Evolutionary conservation across 306 rosid genomes (phyloP), one percentile per base, ranked within the genome.

Genomic region (Benincasa hispida): DNA sequence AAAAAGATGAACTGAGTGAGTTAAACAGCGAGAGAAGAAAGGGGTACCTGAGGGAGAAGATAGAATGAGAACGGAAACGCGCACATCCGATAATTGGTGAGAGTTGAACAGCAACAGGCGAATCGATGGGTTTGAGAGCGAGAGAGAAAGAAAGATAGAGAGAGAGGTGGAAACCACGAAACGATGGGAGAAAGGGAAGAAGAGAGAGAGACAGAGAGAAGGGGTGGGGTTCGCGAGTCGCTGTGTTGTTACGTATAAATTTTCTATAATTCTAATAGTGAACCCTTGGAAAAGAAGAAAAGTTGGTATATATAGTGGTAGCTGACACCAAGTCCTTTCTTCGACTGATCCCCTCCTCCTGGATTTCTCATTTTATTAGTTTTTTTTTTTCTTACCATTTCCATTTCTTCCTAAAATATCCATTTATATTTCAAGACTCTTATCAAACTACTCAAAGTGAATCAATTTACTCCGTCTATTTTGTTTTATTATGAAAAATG

Each of bases 31-130:
- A 12, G 42, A 72, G n/a, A 48, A 11, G 74, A 15, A 42, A 0
- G 30, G 39, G 32, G 2, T 81, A 91, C 96, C 93, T 75, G 90
- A 84, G 85, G 82, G 88, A 83, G 89, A 83, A 86, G 91, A 84
- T 76, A 72, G 80, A 75, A 56, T 72, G 81, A 45, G 72, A 82
- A 75, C 45, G 79, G 81, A 84, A 61, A 84, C 81, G 70, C 35
- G 88, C 83, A 87, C 96, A 90, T 92, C 89, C 88, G 90, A 82
- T 50, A 86, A 77, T 73, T 37, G 72, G 78, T 67, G 76, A 56
- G 39, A 32, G 73, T 27, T 48, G 45, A 51, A 53, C 51, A 34
- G 25, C 8, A 37, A 50, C 27, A 75, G 76, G 65, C 25, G 19
- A 51, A 41, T 19, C 57, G 54, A 67, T 66, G 35, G 79, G 78